phyloP scores from a whole-genome alignment of 2,329 filamentous ascomycete genomes.

The Aspergillus fischeri region DNA sequence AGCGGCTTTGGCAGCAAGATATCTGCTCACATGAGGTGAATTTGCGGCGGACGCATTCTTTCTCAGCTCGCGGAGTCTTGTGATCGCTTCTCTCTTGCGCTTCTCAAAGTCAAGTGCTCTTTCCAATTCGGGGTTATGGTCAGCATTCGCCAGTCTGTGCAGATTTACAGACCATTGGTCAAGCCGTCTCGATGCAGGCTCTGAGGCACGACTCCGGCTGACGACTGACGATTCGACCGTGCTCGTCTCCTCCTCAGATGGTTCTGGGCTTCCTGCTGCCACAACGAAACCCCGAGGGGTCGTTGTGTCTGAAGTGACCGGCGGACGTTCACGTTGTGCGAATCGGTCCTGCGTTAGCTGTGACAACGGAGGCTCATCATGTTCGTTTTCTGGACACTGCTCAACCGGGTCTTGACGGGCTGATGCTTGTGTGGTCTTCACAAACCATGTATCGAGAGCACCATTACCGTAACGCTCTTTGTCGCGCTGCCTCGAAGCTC shows the following conservation, averaged over 20 bases:
- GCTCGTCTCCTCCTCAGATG: not conserved
- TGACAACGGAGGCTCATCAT: slow-evolving; percentile 5
- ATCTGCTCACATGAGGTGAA: slow-evolving; percentile 30
- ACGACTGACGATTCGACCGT: not conserved
- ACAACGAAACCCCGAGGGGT: not conserved
- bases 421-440: slow-evolving; percentile 12
- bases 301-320: not conserved
- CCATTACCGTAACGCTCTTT: slow-evolving; percentile 22
- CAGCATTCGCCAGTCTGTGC: slow-evolving; percentile 12
- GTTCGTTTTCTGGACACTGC: not conserved
- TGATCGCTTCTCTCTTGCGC: slow-evolving; percentile 33
- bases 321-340: not conserved
- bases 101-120: slow-evolving; percentile 37
- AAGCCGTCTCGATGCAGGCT: not conserved
- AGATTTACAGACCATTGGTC: slow-evolving; percentile 22
- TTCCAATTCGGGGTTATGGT: slow-evolving; percentile 18
- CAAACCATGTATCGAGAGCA: slow-evolving; percentile 31
- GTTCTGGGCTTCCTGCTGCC: not conserved
- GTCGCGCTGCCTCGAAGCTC: slow-evolving; percentile 15
- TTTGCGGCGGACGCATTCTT: slow-evolving; percentile 8
- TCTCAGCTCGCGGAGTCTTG: slow-evolving; percentile 20
- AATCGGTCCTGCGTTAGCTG: slow-evolving; percentile 14
- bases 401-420: not conserved
- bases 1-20: slow-evolving; percentile 27
- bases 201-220: slow-evolving; percentile 8